Percentiles rank a stretch among this genome's conserved stretches.
Conservation (phyloP, 805 yeast genomes). For the Candida coquimbonensis region DNA sequence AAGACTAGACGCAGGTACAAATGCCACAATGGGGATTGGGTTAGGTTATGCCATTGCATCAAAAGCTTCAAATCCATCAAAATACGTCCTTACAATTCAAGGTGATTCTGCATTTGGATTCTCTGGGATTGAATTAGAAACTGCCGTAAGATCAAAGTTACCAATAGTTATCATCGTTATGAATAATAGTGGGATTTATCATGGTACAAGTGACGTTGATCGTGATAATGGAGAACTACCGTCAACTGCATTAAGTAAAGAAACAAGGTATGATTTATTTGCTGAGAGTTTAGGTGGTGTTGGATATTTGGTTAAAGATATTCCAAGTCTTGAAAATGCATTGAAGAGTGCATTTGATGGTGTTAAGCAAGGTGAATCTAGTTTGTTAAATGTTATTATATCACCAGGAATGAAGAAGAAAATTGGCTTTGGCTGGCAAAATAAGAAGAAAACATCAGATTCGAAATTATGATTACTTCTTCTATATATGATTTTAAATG, state of each 20-base stretch:
- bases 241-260: conserved; percentile 51
- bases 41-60: conserved; percentile 65
- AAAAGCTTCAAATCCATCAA: conserved; percentile 36
- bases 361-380: conserved; percentile 27
- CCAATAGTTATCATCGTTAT: conserved; percentile 56
- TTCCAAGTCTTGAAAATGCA: conserved; percentile 30
- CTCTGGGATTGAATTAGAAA: conserved; percentile 67
- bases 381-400: conserved; percentile 54
- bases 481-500: too few species aligned
- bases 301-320: conserved; percentile 41
- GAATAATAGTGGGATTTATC: conserved; percentile 71
- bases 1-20: conserved; percentile 66
- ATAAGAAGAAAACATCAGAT: conserved; percentile 27
- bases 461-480: conserved; percentile 10
- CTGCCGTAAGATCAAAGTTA: conserved; percentile 47
- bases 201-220: conserved; percentile 42
- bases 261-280: conserved; percentile 50
- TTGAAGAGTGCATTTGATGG: conserved; percentile 32
- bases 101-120: conserved; percentile 80
- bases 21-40: conserved; percentile 76
- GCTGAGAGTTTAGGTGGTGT: conserved; percentile 50
- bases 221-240: conserved; percentile 30
- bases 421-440: conserved; percentile 64
- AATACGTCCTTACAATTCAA: conserved; percentile 50
- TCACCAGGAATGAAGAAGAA: conserved; percentile 49